phyloP scores from a whole-genome alignment of 345 rosid species.

The Iberis pinnata region DNA sequence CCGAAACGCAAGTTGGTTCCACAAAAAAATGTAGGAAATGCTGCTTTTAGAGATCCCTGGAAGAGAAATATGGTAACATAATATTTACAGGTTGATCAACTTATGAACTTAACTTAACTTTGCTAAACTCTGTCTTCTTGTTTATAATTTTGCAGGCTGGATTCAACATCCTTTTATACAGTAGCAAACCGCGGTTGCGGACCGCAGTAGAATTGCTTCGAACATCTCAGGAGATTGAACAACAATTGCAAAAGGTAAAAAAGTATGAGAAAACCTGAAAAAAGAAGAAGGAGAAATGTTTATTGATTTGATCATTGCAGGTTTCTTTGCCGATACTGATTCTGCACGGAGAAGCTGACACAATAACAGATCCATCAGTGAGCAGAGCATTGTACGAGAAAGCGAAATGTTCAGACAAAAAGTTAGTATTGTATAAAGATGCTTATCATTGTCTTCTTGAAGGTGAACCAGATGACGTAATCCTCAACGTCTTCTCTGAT shows the following conservation, averaged over 20 bases:
- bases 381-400: slow-evolving; percentile 78
- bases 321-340: slow-evolving; percentile 73
- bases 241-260: slow-evolving; percentile 49
- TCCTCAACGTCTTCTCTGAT: slow-evolving; percentile 56
- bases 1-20: slow-evolving; percentile 87
- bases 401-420: slow-evolving; percentile 75
- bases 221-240: slow-evolving; percentile 68
- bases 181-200: slow-evolving; percentile 63
- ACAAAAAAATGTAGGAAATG: slow-evolving; percentile 72
- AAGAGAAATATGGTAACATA: slow-evolving; percentile 53
- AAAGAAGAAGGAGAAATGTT: background rate
- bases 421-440: slow-evolving; percentile 51
- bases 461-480: slow-evolving; percentile 90
- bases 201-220: slow-evolving; percentile 75
- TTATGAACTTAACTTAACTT: background rate
- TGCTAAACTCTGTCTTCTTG: background rate
- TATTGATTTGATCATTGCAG: slow-evolving; percentile 26
- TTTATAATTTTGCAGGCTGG: slow-evolving; percentile 38
- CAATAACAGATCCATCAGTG: slow-evolving; percentile 79
- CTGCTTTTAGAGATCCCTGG: slow-evolving; percentile 55
- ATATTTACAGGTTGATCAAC: background rate
- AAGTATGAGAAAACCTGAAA: background rate
- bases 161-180: slow-evolving; percentile 72
- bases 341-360: slow-evolving; percentile 85
- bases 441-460: slow-evolving; percentile 69